Evolutionary conservation across 352 stramenopile species (phyloP), one percentile per base, ranked within the genome.

Genomic region (Phytophthora boehmeriae): DNA sequence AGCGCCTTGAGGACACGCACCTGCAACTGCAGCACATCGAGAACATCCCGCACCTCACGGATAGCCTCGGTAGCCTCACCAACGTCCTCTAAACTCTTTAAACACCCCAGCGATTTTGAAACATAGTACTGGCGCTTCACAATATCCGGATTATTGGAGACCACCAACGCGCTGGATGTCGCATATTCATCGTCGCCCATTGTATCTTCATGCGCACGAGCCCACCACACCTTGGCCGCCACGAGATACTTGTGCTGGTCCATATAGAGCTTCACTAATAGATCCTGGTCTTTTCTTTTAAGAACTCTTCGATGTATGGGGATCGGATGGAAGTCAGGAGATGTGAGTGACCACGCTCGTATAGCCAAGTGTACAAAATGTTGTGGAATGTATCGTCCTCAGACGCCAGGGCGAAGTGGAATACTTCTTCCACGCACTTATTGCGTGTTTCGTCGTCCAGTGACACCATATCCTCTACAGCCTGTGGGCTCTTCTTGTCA

Each of bases 181-280:
- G 74, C 64, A 28, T 73, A 75, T 52, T 75, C 80, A 10, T 83
- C 76, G 30, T 83, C 73, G 13, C 67, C 66, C 36, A 73, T 68
- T 9, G 68, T 63, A 45, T 89, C 80, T 60, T 87, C 78, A 39
- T 92, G 81, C 0, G 85, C 87, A 19, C 83, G 83, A 1, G 73
- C 65, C 87, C 87, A 96, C 81, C 86, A 93, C 1, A 94, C 82
- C 56, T 94, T 92, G 0, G 87, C 87, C 0, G 87, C 87, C 6
- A 90, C 67, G 20, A 96, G 68, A 59, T 92, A 96, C 60, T 92
- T 92, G 20, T 88, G 80, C 51, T 94, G 85, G 17, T 93, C 80
- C 83, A 96, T 92, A 62, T 96, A 94, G 41, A 90, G 72, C 63
- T 92, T 88, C 34, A 96, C 78, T 9, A 96, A 77, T 32, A 96